A percentile compares a stretch with the other conserved stretches of the same genome.
Conservation (phyloP, 441 rosid genomes). For the Daphne laureola region DNA sequence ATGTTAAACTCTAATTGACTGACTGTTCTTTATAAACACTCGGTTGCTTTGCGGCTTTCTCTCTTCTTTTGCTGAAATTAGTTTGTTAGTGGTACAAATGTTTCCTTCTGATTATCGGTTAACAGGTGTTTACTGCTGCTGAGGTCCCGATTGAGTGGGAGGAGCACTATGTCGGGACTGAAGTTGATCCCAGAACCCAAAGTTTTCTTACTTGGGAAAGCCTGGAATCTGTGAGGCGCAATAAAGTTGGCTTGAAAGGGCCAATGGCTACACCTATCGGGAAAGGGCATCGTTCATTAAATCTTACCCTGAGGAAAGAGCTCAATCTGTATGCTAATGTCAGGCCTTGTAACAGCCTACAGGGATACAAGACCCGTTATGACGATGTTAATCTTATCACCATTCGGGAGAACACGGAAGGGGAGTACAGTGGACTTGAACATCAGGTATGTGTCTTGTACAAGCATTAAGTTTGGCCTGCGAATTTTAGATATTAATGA, state of each 20-base stretch:
- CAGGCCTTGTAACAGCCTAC: constrained; percentile 95
- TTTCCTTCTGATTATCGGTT: neutral
- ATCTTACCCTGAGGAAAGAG: constrained; percentile 90
- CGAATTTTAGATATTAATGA: neutral
- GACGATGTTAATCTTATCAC: constrained; percentile 88
- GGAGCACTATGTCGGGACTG: constrained; percentile 65
- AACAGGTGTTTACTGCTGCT: constrained; percentile 68
- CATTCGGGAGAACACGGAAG: constrained; percentile 97
- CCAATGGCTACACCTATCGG: constrained; percentile 99
- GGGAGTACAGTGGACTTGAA: constrained; percentile 98
- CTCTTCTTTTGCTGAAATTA: neutral
- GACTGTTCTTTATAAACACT: neutral
- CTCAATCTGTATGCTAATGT: constrained; percentile 92
- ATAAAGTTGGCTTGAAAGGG: constrained; percentile 89
- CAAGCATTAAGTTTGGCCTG: neutral
- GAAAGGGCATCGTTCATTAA: constrained; percentile 95
- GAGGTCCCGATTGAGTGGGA: constrained; percentile 93
- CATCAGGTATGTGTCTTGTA: constrained; percentile 55
- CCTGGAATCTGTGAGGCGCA: constrained; percentile 72
- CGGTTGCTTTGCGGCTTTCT: neutral
- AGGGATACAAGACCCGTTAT: constrained; percentile 88
- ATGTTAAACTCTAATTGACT: neutral
- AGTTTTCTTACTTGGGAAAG: constrained; percentile 96
- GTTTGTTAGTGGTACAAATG: no score
- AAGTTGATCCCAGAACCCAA: constrained; percentile 87